These are phyloP conservation scores for Arabis hirsuta DNA, from an alignment of 345 rosid genomes.

Conservation along the genomic window DNA sequence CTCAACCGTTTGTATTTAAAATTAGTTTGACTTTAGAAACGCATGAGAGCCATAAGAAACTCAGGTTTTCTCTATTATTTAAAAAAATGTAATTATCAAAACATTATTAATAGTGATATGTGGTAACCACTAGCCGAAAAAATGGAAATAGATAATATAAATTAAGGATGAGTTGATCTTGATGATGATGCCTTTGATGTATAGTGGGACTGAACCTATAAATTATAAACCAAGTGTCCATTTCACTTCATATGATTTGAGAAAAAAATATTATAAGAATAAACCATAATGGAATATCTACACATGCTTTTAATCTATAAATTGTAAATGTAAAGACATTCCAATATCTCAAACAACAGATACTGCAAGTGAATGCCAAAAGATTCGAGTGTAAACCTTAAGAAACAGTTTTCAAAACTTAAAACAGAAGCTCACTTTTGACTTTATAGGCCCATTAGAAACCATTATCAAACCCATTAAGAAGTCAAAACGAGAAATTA, in stretches of 20 bases:
- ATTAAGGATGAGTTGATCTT: slow-evolving; percentile 28
- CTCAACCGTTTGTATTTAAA: neutral
- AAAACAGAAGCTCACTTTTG: neutral
- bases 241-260: slow-evolving; percentile 31
- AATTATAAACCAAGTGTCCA: slow-evolving; percentile 22
- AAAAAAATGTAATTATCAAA: slow-evolving; percentile 1
- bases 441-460: neutral
- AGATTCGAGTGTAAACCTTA: too few species aligned
- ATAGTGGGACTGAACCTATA: slow-evolving; percentile 20
- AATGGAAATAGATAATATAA: slow-evolving; percentile 9
- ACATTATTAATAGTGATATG: slow-evolving; percentile 16
- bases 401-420: neutral
- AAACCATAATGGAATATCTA: slow-evolving; percentile 15
- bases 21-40: slow-evolving; percentile 8
- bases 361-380: too few species aligned
- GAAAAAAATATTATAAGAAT: neutral
- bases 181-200: slow-evolving; percentile 4
- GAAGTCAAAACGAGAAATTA: neutral
- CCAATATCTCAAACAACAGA: too few species aligned
- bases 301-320: neutral
- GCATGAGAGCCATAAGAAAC: slow-evolving; percentile 31
- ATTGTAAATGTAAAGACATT: neutral
- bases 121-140: slow-evolving; percentile 39
- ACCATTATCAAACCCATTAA: slow-evolving; percentile 2
- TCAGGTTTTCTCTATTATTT: slow-evolving; percentile 6